Evolutionary conservation across 1,139 yeast genomes (phyloP), one percentile per base, ranked within the genome.

Genomic region (Kodamaea derodonti): DNA sequence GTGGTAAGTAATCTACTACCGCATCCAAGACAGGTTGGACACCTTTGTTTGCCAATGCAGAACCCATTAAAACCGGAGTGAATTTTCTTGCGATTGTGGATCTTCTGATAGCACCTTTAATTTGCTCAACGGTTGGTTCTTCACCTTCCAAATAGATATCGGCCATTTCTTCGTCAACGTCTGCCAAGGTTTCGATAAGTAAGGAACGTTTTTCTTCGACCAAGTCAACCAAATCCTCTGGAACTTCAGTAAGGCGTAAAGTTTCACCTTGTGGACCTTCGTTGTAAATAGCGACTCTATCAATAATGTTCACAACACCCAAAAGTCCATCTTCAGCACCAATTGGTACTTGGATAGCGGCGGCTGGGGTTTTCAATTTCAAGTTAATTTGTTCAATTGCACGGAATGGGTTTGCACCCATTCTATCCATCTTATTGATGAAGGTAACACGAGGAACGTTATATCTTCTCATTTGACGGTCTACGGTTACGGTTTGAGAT

Each of bases 11-110:
- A 58, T 92, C 97, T 47, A 94, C 95, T 41, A 92, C 96, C 27
- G 97, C 92, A 60, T 92, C 97, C 49, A 92, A 74, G 28, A 92
- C 97, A 16, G 92, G 87, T 68, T 92, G 98, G 43, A 92, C 74
- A 62, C 97, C 96, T 49, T 83, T 84, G 65, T 92, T 92, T 36
- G 97, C 98, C 46, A 92, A 73, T 18, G 98, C 98, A 34, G 97
- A 87, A 24, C 98, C 98, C 97, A 92, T 92, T 48, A 92, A 71
- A 12, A 92, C 97, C n/a, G 98, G 98, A 15, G 97, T 87, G 69
- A 92, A 92, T 59, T 78, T 85, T 67, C 97, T 80, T 26, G 90
- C 95, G 63, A 92, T 90, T n/a, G 98, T 92, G 35, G 97, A 78
- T 54, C 97, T 80, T 62, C 98, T 83, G 48, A 92, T 92, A 27